These are phyloP conservation scores for Gymnopilus dilepis DNA, from an alignment of 768 basidiomycete genomes.

Conservation along the genomic window DNA sequence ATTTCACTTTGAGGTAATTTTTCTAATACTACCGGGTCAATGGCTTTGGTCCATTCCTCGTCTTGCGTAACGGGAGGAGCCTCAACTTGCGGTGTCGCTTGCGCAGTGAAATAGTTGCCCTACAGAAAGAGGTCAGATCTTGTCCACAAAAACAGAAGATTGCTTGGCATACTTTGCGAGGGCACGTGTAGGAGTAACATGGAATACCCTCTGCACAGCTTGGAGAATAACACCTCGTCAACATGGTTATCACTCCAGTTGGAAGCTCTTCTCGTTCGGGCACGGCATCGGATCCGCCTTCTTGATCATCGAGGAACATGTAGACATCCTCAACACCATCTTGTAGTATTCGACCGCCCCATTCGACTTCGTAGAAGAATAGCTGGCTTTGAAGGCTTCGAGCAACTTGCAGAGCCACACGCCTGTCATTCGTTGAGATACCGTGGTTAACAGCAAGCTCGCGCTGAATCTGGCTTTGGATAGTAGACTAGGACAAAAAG, in stretches of 20 bases:
- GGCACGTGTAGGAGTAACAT: slow-evolving; percentile 87
- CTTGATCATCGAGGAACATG: slow-evolving; percentile 87
- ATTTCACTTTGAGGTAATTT: slow-evolving; percentile 79
- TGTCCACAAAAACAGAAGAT: background rate
- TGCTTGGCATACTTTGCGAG: slow-evolving; percentile 55
- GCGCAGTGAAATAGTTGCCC: slow-evolving; percentile 23
- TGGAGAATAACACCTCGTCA: slow-evolving; percentile 91
- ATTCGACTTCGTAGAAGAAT: slow-evolving; percentile 97
- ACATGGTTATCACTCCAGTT: slow-evolving; percentile 86
- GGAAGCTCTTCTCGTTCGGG: slow-evolving; percentile 75
- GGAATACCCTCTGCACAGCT: slow-evolving; percentile 80
- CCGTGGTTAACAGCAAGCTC: slow-evolving; percentile 80
- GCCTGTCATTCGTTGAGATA: slow-evolving; percentile 76
- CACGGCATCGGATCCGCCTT: slow-evolving; percentile 62
- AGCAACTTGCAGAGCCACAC: slow-evolving; percentile 86
- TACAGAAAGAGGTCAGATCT: slow-evolving; percentile 9
- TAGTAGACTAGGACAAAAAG: slow-evolving; percentile 66
- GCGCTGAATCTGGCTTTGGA: slow-evolving; percentile 85
- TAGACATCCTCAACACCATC: slow-evolving; percentile 94
- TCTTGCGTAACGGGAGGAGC: slow-evolving; percentile 30
- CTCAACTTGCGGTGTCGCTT: slow-evolving; percentile 32
- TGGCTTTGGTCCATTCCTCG: slow-evolving; percentile 53
- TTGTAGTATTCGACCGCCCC: slow-evolving; percentile 81
- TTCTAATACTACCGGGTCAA: slow-evolving; percentile 43
- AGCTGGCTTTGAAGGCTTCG: slow-evolving; percentile 90